phyloP scores from a whole-genome alignment of 192 early-diverging fungal species.

The Gonapodya prolifera region DNA sequence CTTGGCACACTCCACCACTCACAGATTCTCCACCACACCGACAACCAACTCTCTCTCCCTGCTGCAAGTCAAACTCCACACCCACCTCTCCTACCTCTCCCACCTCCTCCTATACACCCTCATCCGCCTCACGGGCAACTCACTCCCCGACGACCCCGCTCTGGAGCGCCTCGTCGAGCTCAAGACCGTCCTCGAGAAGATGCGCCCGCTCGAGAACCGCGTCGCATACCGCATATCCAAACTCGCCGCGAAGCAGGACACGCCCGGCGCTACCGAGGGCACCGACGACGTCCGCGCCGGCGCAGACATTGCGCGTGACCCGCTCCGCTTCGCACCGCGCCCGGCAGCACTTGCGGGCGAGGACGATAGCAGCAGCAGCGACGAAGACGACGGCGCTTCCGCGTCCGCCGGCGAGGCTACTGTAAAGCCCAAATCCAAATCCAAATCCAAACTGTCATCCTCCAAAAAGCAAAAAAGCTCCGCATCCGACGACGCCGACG shows the following conservation, averaged over 20 bases:
- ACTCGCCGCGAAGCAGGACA: conserved; percentile 43
- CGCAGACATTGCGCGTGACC: conserved; percentile 32
- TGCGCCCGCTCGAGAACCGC: conserved; percentile 83
- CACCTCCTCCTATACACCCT: conserved; percentile 62
- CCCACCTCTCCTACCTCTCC: conserved; percentile 73
- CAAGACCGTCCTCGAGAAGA: conserved; percentile 80
- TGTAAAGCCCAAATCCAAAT: conserved; percentile 47
- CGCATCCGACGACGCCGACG: not conserved
- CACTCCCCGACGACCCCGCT: conserved; percentile 44
- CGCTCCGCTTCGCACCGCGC: conserved; percentile 87
- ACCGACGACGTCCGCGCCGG: conserved; percentile 10
- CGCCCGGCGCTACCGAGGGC: conserved; percentile 4
- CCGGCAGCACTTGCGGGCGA: conserved; percentile 18
- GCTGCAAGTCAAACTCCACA: conserved; percentile 80
- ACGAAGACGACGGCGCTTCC: conserved; percentile 24
- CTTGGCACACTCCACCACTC: too few species aligned
- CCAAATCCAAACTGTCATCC: too few species aligned
- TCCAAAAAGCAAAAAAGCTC: conserved; percentile 64
- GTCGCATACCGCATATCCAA: conserved; percentile 97
- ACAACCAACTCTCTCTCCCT: conserved; percentile 75
- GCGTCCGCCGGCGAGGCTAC: conserved; percentile 27
- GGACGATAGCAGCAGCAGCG: not conserved
- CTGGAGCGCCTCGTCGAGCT: conserved; percentile 61
- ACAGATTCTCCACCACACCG: conserved; percentile 10
- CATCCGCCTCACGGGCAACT: conserved; percentile 62